phyloP scores from a whole-genome alignment of 2,329 filamentous ascomycete genomes.

The Catunica adiposa region DNA sequence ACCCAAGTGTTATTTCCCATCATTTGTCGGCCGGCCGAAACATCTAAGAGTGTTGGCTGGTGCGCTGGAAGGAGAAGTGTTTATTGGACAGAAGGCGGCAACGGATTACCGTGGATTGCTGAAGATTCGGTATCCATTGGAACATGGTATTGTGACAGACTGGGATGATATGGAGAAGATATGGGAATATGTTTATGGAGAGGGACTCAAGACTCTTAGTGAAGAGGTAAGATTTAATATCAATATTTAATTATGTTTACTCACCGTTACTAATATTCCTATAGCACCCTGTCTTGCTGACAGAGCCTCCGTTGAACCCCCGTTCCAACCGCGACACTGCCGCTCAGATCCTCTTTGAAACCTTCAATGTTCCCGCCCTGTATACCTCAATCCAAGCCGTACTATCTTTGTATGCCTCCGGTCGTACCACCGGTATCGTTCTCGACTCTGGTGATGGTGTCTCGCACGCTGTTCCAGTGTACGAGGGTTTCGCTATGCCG shows the following conservation, averaged over 20 bases:
- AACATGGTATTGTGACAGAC: constrained; percentile 96
- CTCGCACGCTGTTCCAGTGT: constrained; percentile 91
- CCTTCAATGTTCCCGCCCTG: constrained; percentile 91
- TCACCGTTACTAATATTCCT: not conserved
- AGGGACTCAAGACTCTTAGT: constrained; percentile 88
- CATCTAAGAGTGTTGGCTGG: constrained; percentile 91
- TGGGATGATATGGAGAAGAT: constrained; percentile 99
- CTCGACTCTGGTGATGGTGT: constrained; percentile 92
- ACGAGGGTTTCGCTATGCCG: constrained; percentile 92
- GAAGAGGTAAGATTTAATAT: constrained; percentile 53
- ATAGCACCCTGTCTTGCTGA: constrained; percentile 85
- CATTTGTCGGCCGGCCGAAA: constrained; percentile 91
- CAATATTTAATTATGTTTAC: constrained; percentile 18
- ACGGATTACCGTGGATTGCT: constrained; percentile 80
- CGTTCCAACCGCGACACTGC: constrained; percentile 90
- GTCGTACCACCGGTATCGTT: constrained; percentile 88
- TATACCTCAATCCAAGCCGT: constrained; percentile 97
- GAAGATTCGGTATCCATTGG: constrained; percentile 89
- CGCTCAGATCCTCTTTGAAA: constrained; percentile 95
- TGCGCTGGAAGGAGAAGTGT: constrained; percentile 87
- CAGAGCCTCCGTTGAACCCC: constrained; percentile 89
- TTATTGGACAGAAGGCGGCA: constrained; percentile 79
- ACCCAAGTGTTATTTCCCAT: constrained; percentile 94
- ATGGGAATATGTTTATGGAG: constrained; percentile 94
- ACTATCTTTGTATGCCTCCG: constrained; percentile 86